Evolutionary conservation across 2,329 filamentous ascomycete species (phyloP), one percentile per base, ranked within the genome.

Genomic region (Mycosphaerella sp.): DNA sequence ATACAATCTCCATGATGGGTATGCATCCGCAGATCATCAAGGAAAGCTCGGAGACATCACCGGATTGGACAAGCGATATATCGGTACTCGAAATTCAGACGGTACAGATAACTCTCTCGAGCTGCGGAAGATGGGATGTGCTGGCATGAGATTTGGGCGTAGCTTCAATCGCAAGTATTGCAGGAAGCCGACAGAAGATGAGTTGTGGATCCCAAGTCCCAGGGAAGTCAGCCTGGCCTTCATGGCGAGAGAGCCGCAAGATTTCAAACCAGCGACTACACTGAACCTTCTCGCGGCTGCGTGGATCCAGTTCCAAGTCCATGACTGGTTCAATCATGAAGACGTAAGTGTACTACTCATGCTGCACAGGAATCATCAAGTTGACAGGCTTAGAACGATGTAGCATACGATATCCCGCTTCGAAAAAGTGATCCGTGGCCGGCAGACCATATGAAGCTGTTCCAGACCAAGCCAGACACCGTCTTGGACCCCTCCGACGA

Each of bases 241-340:
- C 51, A 66, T 77, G 66, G 34, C 34, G 12, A 38, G 34, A 38
- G 68, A 67, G 17, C 66, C 74, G 7, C 68, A 72, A n/a, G 65
- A 63, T 3, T 77, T 77, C 58, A 73, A 72, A 23, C 74, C 73
- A 2, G 75, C 74, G 0, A 76, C 73, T 0, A 73, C 67, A 1
- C 52, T 77, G 53, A 78, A 77, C 52, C 57, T 77, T 39, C 63
- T 77, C 6, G 74, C 74, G 2, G 74, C 74, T 11, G 74, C 74
- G 1, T 77, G 74, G 74, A 76, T 77, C n/a, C 75, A 78, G 57
- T 76, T 77, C 49, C 73, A 76, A 52, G 70, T 70, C 0, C 74
- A 76, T 51, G 73, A 74, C 54, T 75, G 73, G 73, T 38, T 38
- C 12, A 38, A 38, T 9, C 34, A 38, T 38, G 34, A 38, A 38